Evolutionary conservation across 2,329 filamentous ascomycete genomes (phyloP).

Genomic region (Microdochium bolleyi): DNA sequence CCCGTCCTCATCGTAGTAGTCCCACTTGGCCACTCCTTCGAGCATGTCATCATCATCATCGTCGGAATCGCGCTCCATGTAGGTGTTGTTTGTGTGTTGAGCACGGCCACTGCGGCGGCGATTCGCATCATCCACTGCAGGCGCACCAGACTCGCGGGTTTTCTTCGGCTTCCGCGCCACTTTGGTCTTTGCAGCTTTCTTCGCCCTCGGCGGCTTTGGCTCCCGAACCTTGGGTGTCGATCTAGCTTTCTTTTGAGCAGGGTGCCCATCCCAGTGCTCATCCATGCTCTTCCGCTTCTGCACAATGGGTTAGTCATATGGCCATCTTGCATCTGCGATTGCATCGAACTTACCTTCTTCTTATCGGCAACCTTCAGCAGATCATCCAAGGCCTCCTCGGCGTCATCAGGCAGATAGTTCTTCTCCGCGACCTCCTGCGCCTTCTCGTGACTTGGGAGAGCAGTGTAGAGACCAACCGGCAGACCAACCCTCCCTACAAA

Average conservation of each 20-base stretch:
- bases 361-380: slow-evolving; percentile 58
- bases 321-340: background rate
- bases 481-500: slow-evolving; percentile 76
- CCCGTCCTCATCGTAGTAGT: slow-evolving; percentile 35
- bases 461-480: slow-evolving; percentile 69
- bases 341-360: slow-evolving; percentile 50
- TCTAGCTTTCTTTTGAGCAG: slow-evolving; percentile 31
- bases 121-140: slow-evolving; percentile 27
- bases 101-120: slow-evolving; percentile 49
- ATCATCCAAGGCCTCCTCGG: slow-evolving; percentile 70
- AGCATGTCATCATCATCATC: slow-evolving; percentile 56
- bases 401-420: slow-evolving; percentile 70
- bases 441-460: slow-evolving; percentile 66
- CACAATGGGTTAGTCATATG: slow-evolving; percentile 14
- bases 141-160: slow-evolving; percentile 22
- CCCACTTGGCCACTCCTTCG: slow-evolving; percentile 51
- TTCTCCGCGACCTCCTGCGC: slow-evolving; percentile 83
- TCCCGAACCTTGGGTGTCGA: slow-evolving; percentile 7
- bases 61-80: slow-evolving; percentile 48
- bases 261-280: slow-evolving; percentile 38
- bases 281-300: slow-evolving; percentile 51
- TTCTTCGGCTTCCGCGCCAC: slow-evolving; percentile 19
- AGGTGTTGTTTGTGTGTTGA: slow-evolving; percentile 34
- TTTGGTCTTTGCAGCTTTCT: slow-evolving; percentile 20
- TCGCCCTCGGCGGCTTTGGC: slow-evolving; percentile 18